phyloP scores from a whole-genome alignment of 1,284 basidiomycete genomes.

The Mixia osmundae region DNA sequence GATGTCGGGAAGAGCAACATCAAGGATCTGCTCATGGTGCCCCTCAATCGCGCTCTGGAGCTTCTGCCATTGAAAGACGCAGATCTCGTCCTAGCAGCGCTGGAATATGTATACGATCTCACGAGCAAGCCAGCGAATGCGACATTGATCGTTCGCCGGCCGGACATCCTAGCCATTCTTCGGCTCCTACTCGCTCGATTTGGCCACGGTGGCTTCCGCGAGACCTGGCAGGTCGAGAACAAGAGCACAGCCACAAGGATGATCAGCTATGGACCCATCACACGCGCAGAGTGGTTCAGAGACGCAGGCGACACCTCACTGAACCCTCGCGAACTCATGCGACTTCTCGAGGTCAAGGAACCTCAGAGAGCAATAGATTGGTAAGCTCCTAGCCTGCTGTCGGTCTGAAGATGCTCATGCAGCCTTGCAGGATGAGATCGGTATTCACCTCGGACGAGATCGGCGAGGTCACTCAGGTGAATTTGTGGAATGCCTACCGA shows the following conservation, averaged over 20 bases:
- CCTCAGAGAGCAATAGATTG: slow-evolving; percentile 1
- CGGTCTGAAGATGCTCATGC: not conserved
- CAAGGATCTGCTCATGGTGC: slow-evolving; percentile 3
- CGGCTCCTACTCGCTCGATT: slow-evolving; percentile 29
- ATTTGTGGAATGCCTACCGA: not conserved
- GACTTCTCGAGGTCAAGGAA: not conserved
- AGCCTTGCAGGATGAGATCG: slow-evolving; percentile 1
- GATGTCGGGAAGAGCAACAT: too few species aligned
- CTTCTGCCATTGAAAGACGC: slow-evolving; percentile 49
- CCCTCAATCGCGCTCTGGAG: slow-evolving; percentile 26
- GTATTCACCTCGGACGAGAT: not conserved
- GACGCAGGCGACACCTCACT: not conserved
- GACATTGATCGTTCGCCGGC: slow-evolving; percentile 44
- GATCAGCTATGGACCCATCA: not conserved
- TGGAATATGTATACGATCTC: slow-evolving; percentile 53
- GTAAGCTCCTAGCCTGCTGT: not conserved
- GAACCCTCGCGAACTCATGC: not conserved
- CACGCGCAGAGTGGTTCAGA: not conserved
- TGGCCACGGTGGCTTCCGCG: not conserved
- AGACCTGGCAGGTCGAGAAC: slow-evolving; percentile 1
- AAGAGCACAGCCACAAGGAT: not conserved
- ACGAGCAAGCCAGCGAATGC: slow-evolving; percentile 46
- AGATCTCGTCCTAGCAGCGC: slow-evolving; percentile 36
- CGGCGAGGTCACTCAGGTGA: not conserved
- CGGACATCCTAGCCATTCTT: slow-evolving; percentile 39